These are phyloP conservation scores for Xylaria flabelliformis DNA, from an alignment of 495 filamentous ascomycete genomes.

Conservation along the genomic window DNA sequence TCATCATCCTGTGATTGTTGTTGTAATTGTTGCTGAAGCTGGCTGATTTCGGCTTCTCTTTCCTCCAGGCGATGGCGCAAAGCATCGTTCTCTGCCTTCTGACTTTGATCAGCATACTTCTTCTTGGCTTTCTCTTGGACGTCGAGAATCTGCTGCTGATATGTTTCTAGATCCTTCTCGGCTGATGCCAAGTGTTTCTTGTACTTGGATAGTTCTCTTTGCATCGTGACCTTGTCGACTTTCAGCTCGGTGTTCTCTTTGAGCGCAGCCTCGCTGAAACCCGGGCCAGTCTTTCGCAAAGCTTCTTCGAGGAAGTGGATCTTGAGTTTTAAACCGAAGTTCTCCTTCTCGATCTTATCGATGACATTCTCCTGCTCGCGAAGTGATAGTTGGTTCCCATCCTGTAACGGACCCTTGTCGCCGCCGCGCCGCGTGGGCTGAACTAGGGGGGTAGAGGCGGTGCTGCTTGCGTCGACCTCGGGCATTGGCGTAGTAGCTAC, in stretches of 20 bases:
- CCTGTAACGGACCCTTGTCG: constrained; percentile 68
- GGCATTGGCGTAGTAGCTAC: constrained; percentile 64
- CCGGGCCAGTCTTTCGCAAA: constrained; percentile 81
- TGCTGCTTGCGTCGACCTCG: constrained; percentile 76
- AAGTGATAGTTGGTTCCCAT: constrained; percentile 87
- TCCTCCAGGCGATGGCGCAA: constrained; percentile 44
- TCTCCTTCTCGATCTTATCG: constrained; percentile 93
- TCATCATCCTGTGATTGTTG: neutral
- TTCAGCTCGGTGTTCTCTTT: constrained; percentile 96
- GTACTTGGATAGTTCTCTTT: constrained; percentile 82
- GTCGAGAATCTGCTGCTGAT: constrained; percentile 77
- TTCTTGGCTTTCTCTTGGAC: constrained; percentile 78
- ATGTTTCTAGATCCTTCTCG: constrained; percentile 80
- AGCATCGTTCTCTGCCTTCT: constrained; percentile 64
- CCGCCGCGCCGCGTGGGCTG: constrained; percentile 63
- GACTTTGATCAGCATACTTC: constrained; percentile 69
- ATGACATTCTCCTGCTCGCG: constrained; percentile 96
- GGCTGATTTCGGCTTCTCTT: neutral
- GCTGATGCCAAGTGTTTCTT: constrained; percentile 78
- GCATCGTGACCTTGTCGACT: constrained; percentile 84
- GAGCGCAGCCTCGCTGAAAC: constrained; percentile 83
- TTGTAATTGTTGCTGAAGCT: neutral
- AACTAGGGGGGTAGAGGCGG: constrained; percentile 78
- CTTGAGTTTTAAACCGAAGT: constrained; percentile 80
- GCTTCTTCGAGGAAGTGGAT: constrained; percentile 82